A percentile compares a stretch with the other conserved stretches of the same genome.
Evolutionary conservation across 2,329 filamentous ascomycete genomes (phyloP).

Genomic region (Samsoniella hepiali): DNA sequence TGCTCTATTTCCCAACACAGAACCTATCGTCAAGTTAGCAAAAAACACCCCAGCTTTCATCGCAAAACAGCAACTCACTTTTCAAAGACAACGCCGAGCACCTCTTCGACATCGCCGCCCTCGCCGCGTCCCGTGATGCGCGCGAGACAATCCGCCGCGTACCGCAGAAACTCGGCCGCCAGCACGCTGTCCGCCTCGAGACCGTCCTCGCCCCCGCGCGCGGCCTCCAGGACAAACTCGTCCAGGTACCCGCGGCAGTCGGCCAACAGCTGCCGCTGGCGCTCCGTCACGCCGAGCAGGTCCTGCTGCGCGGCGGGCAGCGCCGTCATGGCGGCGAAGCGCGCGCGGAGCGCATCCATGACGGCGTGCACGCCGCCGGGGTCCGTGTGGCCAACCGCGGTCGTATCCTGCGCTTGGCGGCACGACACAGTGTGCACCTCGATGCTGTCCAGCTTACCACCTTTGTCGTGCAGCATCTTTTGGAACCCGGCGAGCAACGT

Average conservation of each 20-base stretch:
- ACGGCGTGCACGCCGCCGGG: slow-evolving; percentile 67
- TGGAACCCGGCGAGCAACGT: slow-evolving; percentile 41
- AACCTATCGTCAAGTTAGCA: slow-evolving; percentile 38
- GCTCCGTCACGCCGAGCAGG: slow-evolving; percentile 83
- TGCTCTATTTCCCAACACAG: slow-evolving; percentile 51
- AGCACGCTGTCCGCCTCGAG: slow-evolving; percentile 77
- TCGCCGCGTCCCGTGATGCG: slow-evolving; percentile 85
- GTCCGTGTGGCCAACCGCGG: slow-evolving; percentile 35
- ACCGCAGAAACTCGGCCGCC: slow-evolving; percentile 82
- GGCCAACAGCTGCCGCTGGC: slow-evolving; percentile 77
- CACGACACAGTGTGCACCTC: slow-evolving; percentile 64
- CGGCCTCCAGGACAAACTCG: slow-evolving; percentile 64
- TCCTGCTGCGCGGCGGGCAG: slow-evolving; percentile 73
- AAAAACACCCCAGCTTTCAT: not conserved
- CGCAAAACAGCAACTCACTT: slow-evolving; percentile 61
- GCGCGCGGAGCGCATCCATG: slow-evolving; percentile 60
- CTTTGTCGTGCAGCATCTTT: slow-evolving; percentile 20
- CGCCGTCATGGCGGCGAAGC: slow-evolving; percentile 69
- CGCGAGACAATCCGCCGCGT: slow-evolving; percentile 75
- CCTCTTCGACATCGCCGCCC: slow-evolving; percentile 87
- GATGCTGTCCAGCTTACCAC: slow-evolving; percentile 32
- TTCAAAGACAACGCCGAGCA: slow-evolving; percentile 94
- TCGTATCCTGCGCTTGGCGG: slow-evolving; percentile 48
- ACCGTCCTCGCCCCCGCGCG: slow-evolving; percentile 22
- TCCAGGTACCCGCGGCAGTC: slow-evolving; percentile 70